Base-by-base conservation (phyloP, 2,329 filamentous ascomycete genomes). In the Chaetomium sp. region DNA sequence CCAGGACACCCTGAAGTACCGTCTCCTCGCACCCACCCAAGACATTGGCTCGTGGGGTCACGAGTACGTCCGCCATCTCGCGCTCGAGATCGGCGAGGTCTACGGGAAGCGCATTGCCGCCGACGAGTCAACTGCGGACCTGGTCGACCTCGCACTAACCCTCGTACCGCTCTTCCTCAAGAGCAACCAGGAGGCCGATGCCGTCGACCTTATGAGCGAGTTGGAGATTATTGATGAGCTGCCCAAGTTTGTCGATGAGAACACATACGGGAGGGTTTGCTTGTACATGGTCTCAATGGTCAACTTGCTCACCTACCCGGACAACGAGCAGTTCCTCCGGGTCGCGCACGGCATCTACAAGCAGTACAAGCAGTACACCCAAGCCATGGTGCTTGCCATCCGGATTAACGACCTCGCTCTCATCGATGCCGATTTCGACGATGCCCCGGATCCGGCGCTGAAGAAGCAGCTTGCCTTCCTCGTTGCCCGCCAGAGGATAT, bases 211-310 rank as follows among this genome's bases (percentile, higher is more conserved):
- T 70, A 87, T 99, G 83, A 97, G 93, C 75, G 96, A 99, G 80
- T 82, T 99, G 65, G 95, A 99, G 80, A 97, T 97, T 76, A 98
- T 99, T 71, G 92, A 97, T 74, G 83, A 93, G 74, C 90, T 99
- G 54, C 88, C 92, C 63, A 85, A 92, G 70, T 96, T 93, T 73
- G 85, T 99, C 60, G 95, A 99, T 77, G 90, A 96, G 77, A 90
- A 98, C 79, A 98, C 93, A 29, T 99, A 96, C 76, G 83, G 90
- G 60, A 85, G 95, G 74, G 95, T 97, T 63, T 98, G 95, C 76
- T 81, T 99, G 71, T 99, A 99, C 81, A 97, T 99, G 90, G 92
- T 96, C 72, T 96, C 92, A 82, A 98, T 98, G 91, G 95, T 99
- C 71, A 96, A 95, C 75, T 86, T 99, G 23, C 87, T 99, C 76